Conservation (phyloP, 805 yeast genomes). For the Suhomyces sp. region DNA sequence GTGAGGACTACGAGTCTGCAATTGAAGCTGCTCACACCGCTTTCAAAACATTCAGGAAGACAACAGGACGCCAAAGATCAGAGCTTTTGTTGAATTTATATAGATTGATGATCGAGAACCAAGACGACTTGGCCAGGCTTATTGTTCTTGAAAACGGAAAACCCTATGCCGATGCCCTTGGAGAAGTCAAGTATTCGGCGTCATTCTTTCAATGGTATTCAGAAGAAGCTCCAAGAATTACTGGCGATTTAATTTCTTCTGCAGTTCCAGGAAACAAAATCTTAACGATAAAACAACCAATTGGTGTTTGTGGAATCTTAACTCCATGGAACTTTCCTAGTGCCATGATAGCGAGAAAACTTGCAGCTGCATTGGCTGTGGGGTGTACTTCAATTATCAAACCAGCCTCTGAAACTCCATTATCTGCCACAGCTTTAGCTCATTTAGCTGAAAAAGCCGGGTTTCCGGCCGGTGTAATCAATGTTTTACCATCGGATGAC, state of each 20-base stretch:
- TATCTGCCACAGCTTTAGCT: constrained; percentile 68
- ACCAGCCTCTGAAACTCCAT: constrained; percentile 77
- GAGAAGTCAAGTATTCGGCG: constrained; percentile 67
- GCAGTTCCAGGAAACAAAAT: constrained; percentile 49
- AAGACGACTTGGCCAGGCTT: constrained; percentile 63
- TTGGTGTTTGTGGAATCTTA: constrained; percentile 76
- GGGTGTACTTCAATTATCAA: constrained; percentile 78
- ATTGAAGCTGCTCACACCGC: constrained; percentile 55
- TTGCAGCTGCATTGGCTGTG: constrained; percentile 76
- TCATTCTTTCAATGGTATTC: constrained; percentile 89
- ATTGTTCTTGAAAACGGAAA: constrained; percentile 75
- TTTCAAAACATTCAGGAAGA: constrained; percentile 50
- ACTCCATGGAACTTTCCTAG: constrained; percentile 87
- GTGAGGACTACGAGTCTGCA: constrained; percentile 53
- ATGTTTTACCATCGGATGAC: constrained; percentile 54
- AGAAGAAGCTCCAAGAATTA: constrained; percentile 71
- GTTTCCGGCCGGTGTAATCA: constrained; percentile 66
- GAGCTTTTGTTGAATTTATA: constrained; percentile 52
- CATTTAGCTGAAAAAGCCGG: constrained; percentile 64
- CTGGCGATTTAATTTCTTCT: constrained; percentile 68
- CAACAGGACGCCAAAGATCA: constrained; percentile 58
- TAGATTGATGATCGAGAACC: constrained; percentile 53
- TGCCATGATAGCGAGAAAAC: constrained; percentile 73
- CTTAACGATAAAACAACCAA: constrained; percentile 65
- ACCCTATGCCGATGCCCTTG: constrained; percentile 66